Base-by-base conservation (phyloP, 148 eudicot species). In the Fallopia convolvulus region DNA sequence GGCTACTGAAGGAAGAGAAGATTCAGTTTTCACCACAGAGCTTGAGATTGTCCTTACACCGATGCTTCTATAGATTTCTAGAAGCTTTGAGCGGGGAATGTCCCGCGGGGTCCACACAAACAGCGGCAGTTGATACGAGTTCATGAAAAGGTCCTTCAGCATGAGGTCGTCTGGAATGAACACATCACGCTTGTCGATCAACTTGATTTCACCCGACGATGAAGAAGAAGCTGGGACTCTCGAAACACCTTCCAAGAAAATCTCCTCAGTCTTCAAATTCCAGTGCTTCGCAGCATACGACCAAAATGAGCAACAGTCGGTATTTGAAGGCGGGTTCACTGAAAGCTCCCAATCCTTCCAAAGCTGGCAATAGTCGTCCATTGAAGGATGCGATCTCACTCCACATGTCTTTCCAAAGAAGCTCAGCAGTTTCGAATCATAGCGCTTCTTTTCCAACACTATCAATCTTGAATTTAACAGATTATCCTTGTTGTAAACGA, bases 281-380 rank as follows among this genome's bases (percentile, higher is more conserved):
- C 85, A 80, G 20, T 80, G 77, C 72, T 33, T 53, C 8, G 80
- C 72, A 42, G 87, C 72, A 73, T 80, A 81, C 9, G 78, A 75
- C 97, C 93, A 92, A 75, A 92, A 88, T 4, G 92, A 82, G 78
- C 78, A 80, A 48, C 89, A 90, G 41, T 88, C 83, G 9, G 55
- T 72, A 26, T 58, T 12, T 8, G 87, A 82, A 15, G 85, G 21
- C 23, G 26, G 4, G 72, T 26, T 12, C 32, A 77, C 83, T 40
- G 89, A 77, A 20, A 48, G 58, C 76, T 88, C 93, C 97, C 97
- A 91, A 20, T 79, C 73, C 76, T 79, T 89, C 97, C 97, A 91
- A 30, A 91, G 89, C 78, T 70, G 73, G 82, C 85, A 80, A 72
- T 87, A 89, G 77, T 90, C 87, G 6, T 82, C 84, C 23, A 85